Evolutionary conservation across 1,284 basidiomycete species (phyloP), one percentile per base, ranked within the genome.

Genomic region (Ceratobasidium theobromae): DNA sequence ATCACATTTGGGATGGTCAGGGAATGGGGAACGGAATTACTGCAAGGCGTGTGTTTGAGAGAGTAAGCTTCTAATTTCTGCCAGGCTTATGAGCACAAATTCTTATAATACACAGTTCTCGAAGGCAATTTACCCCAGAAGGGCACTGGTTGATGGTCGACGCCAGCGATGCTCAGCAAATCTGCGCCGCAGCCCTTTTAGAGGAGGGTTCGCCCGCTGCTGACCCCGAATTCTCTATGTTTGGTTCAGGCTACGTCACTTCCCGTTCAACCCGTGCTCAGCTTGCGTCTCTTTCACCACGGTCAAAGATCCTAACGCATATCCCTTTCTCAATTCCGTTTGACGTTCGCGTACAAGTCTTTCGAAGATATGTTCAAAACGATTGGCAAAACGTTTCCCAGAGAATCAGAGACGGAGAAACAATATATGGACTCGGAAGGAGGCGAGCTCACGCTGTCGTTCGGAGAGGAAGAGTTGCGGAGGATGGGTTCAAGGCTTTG

Each of bases 301-400:
- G 94, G 2, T 82, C 98, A 1, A 92, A 93, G 2, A 83, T 98
- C 28, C 84, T 99, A 57, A 94, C 98, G 79, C 95, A 98, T 75
- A 91, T 98, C 58, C 97, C 96, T 0, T 98, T 99, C 78, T 87
- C 94, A 12, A 91, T 99, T 67, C 96, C 95, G 0, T 99, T 99
- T 76, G 88, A 91, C 67, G 86, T 88, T 0, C 87, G 96, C 21
- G 91, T 98, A 5, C 82, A 87, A 48, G 94, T 98, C 51, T 98
- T 98, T 77, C 82, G 93, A 28, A 80, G 85, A 64, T 97, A 96
- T 73, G 84, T 97, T 53, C 73, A 79, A 70, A 86, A 83, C 68
- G 89, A 93, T 73, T 73, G 66, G 66, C 35, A 41, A 18, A 18
- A 53, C 16, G 38, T 67, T 9, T 66, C 38, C 6, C 32, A 38